These are phyloP conservation scores for Nicotiana sylvestris DNA, from an alignment of 257 asterid species.

Conservation along the genomic window DNA sequence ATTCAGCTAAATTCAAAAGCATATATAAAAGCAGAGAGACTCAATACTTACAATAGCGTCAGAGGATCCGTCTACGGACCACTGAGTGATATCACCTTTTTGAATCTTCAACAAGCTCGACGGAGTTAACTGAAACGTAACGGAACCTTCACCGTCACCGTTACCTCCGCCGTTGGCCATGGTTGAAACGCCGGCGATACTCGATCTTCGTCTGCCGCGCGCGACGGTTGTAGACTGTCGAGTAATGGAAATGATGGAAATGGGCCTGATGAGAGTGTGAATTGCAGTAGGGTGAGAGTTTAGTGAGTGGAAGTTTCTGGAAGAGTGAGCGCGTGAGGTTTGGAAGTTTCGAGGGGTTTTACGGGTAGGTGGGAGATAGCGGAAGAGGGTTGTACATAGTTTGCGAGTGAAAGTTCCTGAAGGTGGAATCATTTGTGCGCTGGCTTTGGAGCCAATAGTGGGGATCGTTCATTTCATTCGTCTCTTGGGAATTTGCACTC, in stretches of 20 bases:
- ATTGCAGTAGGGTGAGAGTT: conserved; percentile 3
- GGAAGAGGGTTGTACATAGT: conserved; percentile 17
- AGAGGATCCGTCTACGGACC: conserved; percentile 86
- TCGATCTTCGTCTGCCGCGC: conserved; percentile 7
- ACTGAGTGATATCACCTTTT: conserved; percentile 79
- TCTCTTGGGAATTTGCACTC: too few relatives aligned
- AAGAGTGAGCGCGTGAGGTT: conserved; percentile 15
- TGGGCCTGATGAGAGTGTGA: conserved; percentile 24
- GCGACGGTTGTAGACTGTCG: conserved; percentile 16
- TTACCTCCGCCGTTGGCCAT: conserved; percentile 47
- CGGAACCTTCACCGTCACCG: conserved; percentile 8
- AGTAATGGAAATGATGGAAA: conserved; percentile 23
- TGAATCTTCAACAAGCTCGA: conserved; percentile 56
- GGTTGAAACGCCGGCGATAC: conserved; percentile 36
- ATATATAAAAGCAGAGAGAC: conserved; percentile 8
- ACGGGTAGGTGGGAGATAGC: conserved; percentile 17
- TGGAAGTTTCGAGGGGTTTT: conserved; percentile 18
- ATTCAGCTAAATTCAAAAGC: background rate
- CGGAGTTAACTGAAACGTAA: conserved; percentile 47
- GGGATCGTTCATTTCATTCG: background rate
- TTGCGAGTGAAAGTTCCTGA: conserved; percentile 8
- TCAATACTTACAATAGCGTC: conserved; percentile 76
- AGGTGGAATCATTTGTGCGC: conserved; percentile 4
- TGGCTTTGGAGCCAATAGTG: background rate
- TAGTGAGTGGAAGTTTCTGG: background rate